Conservation (phyloP, 345 rosid species). For the Euphorbia tirucalli region DNA sequence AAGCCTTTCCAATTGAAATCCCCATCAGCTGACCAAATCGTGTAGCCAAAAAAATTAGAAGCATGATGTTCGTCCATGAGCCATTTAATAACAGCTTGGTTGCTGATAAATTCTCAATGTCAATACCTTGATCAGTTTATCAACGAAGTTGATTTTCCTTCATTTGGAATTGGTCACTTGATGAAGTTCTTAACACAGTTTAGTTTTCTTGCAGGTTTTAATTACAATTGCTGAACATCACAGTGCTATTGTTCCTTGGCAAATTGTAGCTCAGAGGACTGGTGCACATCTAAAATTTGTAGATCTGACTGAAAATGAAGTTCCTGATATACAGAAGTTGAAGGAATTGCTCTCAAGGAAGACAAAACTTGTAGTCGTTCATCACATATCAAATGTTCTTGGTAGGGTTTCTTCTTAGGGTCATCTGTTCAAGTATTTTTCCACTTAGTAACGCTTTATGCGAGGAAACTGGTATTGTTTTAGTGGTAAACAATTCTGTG, state of each 20-base stretch:
- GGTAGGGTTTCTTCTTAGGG: conserved; percentile 64
- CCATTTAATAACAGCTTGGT: neutral
- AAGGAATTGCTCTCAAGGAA: conserved; percentile 59
- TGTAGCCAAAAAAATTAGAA: neutral
- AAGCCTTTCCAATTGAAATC: neutral
- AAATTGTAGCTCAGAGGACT: conserved; percentile 68
- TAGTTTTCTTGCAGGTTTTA: conserved; percentile 57
- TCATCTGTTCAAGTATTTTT: neutral
- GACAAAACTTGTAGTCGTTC: conserved; percentile 77
- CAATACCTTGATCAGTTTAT: neutral
- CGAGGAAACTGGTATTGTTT: neutral
- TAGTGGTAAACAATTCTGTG: neutral
- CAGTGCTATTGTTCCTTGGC: conserved; percentile 98
- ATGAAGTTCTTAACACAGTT: too few species aligned
- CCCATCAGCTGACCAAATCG: neutral
- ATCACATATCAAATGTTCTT: conserved; percentile 85
- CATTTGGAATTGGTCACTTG: neutral
- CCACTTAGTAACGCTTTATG: neutral
- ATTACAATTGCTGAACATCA: conserved; percentile 89
- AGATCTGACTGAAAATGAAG: conserved; percentile 57
- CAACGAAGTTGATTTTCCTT: neutral
- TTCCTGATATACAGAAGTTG: conserved; percentile 52
- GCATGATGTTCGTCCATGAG: neutral
- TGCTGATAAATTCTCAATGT: neutral
- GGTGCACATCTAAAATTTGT: conserved; percentile 75